Evolutionary conservation across 2,329 filamentous ascomycete genomes (phyloP), one percentile per base, ranked within the genome.

Genomic region (Fusarium sterilihyphosum): DNA sequence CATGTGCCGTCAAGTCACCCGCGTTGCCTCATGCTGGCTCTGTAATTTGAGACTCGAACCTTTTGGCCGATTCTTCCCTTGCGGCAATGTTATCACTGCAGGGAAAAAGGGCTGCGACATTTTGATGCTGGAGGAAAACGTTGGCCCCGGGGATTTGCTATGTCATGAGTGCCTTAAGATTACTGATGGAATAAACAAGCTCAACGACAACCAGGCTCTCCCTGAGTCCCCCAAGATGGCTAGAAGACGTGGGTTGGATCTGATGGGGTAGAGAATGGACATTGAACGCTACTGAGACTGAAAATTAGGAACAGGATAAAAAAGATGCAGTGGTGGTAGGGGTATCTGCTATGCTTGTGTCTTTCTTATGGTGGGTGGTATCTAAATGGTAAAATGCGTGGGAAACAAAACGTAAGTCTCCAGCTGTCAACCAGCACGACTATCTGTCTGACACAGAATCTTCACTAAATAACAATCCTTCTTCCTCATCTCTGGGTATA

Each of bases 1-100:
- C n/a, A 73, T 73, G 69, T 73, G 70, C 20, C 31, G 44, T 12
- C 43, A 58, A 37, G 14, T 64, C 44, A 38, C 22, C 8, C 52
- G 44, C 16, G 26, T 37, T n/a, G 35, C 70, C 5, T 11, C 33
- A 6, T 73, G 69, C 54, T 73, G 69, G 69, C 47, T 56, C 24
- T 73, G 70, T 33, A 44, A 22, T 10, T 18, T 8, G 2, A 22
- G 5, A 22, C 49, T 73, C 9, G 64, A 73, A 17, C 44, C 58
- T 2, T 69, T 69, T 43, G 70, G 70, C 10, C 59, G 40, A 40
- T 35, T 73, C 20, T 52, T 60, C 20, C 22, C 33, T 13, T 73
- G 70, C 35, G 38, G 41, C 5, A 24, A 58, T 2, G 11, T 58
- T 16, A 24, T 37, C 18, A 43, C 33, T 2, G 18, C 63, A 22